These are phyloP conservation scores for Cydonia oblonga DNA, from an alignment of 331 rosid genomes.

Conservation along the genomic window DNA sequence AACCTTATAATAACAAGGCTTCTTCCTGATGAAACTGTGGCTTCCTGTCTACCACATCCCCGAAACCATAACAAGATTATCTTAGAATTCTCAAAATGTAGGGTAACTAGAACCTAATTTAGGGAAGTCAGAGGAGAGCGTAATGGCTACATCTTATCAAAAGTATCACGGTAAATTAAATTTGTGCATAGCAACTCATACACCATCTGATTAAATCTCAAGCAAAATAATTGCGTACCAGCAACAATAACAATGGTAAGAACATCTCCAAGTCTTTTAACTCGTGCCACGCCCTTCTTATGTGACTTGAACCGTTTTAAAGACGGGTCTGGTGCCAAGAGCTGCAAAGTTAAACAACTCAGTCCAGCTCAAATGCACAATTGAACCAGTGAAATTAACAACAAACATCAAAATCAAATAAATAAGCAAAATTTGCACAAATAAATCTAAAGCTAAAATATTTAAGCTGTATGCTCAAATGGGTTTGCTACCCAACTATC, in stretches of 20 bases:
- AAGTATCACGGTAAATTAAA: not conserved
- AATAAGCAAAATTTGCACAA: not conserved
- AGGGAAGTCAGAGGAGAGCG: not conserved
- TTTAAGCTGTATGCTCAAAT: not conserved
- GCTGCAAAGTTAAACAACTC: constrained; percentile 39
- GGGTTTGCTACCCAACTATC: not conserved
- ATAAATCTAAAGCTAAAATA: not conserved
- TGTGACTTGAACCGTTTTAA: constrained; percentile 74
- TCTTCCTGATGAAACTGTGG: not conserved
- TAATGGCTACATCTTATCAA: not conserved
- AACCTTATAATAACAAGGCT: not conserved
- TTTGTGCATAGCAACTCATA: not conserved
- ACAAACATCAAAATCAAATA: not conserved
- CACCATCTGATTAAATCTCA: not conserved
- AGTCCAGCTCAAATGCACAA: not conserved
- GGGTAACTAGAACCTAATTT: not conserved
- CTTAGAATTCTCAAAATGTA: not conserved
- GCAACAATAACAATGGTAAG: constrained; percentile 66
- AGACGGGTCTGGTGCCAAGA: constrained; percentile 64
- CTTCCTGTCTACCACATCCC: not conserved
- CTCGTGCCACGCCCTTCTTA: constrained; percentile 41
- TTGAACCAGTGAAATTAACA: not conserved
- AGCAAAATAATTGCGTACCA: constrained; percentile 33
- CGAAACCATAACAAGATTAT: not conserved
- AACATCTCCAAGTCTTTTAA: constrained; percentile 59